Base-by-base conservation (phyloP, 2,329 filamentous ascomycete species). In the Pseudocercospora cruenta region DNA sequence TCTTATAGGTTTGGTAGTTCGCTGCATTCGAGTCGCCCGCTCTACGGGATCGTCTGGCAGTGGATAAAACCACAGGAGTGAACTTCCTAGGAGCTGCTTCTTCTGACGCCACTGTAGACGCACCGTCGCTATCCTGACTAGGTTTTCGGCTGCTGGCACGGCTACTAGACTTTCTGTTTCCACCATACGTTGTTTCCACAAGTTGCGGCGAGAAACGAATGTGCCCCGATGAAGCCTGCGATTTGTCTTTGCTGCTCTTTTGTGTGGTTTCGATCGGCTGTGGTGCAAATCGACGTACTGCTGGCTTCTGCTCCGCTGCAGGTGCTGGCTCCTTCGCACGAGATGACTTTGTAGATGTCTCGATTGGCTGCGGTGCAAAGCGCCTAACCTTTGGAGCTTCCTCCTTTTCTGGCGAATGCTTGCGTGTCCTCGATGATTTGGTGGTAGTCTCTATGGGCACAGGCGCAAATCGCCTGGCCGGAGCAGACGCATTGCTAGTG, bases 61-160 rank as follows among this genome's bases (percentile, higher is more conserved):
- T 94, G 78, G 94, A 92, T 68, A 96, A 89, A 63, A 96, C 82
- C 73, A 94, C 90, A 12, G 93, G 93, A 31, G 89, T 86, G 77
- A 96, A 96, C 66, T 79, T 85, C 49, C 83, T 81, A 3, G 69
- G 66, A n/a, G 63, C 65, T 14, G 58, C 59, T 10, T 60, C 49
- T 24, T 66, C 64, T 33, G 65, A 36, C 10, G 60, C 63, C 33
- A 49, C 58, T 39, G 62, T 69, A 55, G 69, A 55, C 33, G 66
- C 60, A 39, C 43, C 61, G 51, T 72, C 55, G 14, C 60, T 63
- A 43, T 71, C 64, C 53, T 55, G 67, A 62, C 67, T 73, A 19
- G 67, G 61, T 61, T 65, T 67, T 19, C 69, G 69, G 57, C 66
- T 71, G 62, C 68, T 71, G 53, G n/a, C 62, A 16, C 60, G 59